Evolutionary conservation across 176 grass and related monocot species (phyloP).

Genomic region (Neostapfia colusana): DNA sequence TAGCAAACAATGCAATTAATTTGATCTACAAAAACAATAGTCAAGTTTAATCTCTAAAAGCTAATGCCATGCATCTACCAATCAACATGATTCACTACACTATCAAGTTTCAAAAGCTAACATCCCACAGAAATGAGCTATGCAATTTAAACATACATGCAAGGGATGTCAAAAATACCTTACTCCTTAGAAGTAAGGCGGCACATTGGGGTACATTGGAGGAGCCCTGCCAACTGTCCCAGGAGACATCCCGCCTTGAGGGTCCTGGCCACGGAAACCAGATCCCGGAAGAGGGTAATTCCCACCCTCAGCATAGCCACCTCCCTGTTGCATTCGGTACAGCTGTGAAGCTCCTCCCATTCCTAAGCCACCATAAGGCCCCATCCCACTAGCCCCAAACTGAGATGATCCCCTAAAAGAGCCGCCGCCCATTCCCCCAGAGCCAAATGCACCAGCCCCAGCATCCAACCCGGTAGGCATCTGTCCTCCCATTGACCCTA

Average conservation of each 20-base stretch:
- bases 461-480: slow-evolving; percentile 45
- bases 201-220: slow-evolving; percentile 70
- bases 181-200: slow-evolving; percentile 91
- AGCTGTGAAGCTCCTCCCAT: slow-evolving; percentile 50
- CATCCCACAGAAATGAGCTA: not conserved
- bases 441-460: slow-evolving; percentile 47
- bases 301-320: slow-evolving; percentile 64
- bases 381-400: slow-evolving; percentile 60
- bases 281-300: slow-evolving; percentile 59
- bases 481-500: slow-evolving; percentile 59
- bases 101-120: slow-evolving; percentile 12
- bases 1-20: not conserved
- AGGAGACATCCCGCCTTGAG: slow-evolving; percentile 61
- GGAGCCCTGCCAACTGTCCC: slow-evolving; percentile 57
- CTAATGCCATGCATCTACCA: slow-evolving; percentile 4
- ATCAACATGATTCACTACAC: slow-evolving; percentile 9
- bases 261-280: slow-evolving; percentile 64
- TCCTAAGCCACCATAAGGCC: slow-evolving; percentile 65
- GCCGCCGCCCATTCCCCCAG: slow-evolving; percentile 57
- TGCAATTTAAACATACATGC: not conserved
- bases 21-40: slow-evolving; percentile 15
- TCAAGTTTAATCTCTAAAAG: slow-evolving; percentile 5
- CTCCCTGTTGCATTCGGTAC: slow-evolving; percentile 63
- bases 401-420: slow-evolving; percentile 59
- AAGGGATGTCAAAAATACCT: slow-evolving; percentile 10